Evolutionary conservation across 1,284 basidiomycete genomes (phyloP).

Genomic region (Apiotrichum porosum): DNA sequence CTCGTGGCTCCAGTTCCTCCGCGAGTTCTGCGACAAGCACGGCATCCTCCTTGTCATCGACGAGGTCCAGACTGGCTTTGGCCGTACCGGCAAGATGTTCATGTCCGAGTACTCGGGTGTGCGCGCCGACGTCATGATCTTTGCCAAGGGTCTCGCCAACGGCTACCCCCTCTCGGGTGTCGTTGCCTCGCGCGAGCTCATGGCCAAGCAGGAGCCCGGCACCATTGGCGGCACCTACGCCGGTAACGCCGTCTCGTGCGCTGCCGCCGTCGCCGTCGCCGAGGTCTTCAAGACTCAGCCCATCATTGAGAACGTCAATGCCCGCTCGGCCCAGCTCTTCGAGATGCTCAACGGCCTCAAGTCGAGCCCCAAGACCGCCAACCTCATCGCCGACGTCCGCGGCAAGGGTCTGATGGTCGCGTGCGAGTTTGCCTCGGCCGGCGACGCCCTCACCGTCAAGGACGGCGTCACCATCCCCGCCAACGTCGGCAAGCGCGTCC

Average conservation of each 20-base stretch:
- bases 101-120: slow-evolving; percentile 64
- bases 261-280: slow-evolving; percentile 74
- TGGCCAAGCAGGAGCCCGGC: slow-evolving; percentile 72
- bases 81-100: slow-evolving; percentile 82
- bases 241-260: slow-evolving; percentile 83
- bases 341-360: slow-evolving; percentile 53
- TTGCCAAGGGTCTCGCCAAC: slow-evolving; percentile 68
- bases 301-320: slow-evolving; percentile 70
- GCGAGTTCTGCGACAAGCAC: slow-evolving; percentile 80
- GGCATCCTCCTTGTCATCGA: slow-evolving; percentile 73
- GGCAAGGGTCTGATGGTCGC: slow-evolving; percentile 50
- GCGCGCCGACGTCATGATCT: slow-evolving; percentile 77
- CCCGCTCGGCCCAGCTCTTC: slow-evolving; percentile 69
- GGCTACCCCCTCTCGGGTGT: slow-evolving; percentile 83
- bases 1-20: slow-evolving; percentile 71
- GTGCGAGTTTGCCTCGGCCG: slow-evolving; percentile 32
- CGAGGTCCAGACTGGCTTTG: slow-evolving; percentile 88
- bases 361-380: slow-evolving; percentile 50
- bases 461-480: slow-evolving; percentile 54
- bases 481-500: slow-evolving; percentile 67
- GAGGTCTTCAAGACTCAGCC: slow-evolving; percentile 73
- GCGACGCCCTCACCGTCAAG: slow-evolving; percentile 27
- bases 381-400: slow-evolving; percentile 50
- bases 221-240: slow-evolving; percentile 87
- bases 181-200: slow-evolving; percentile 73